Percentiles rank a stretch among this genome's conserved stretches.
Evolutionary conservation across 306 rosid species (phyloP).

Genomic region (Rosa persica): DNA sequence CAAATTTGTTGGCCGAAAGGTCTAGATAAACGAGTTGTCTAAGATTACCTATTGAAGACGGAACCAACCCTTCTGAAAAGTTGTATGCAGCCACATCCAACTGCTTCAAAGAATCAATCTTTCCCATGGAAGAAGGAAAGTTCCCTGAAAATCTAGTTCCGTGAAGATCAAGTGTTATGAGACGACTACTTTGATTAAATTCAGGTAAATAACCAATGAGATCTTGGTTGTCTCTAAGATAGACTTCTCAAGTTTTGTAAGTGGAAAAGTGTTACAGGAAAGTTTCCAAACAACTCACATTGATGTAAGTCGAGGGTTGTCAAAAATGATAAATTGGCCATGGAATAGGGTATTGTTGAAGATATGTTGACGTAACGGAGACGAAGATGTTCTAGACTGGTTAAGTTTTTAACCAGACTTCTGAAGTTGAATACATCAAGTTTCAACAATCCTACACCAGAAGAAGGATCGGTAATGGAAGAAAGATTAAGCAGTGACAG

Average conservation of each 20-base stretch:
- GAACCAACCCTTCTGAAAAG: not conserved
- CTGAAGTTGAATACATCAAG: not conserved
- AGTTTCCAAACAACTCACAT: no score
- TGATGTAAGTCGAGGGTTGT: no score
- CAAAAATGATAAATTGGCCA: no score
- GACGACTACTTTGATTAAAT: not conserved
- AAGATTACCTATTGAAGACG: not conserved
- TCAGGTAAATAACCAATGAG: slow-evolving; percentile 14
- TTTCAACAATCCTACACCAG: not conserved
- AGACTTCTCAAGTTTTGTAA: no score
- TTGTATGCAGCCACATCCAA: not conserved
- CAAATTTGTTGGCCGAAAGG: not conserved
- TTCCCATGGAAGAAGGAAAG: not conserved
- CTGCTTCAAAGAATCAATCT: not conserved
- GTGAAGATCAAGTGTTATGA: not conserved
- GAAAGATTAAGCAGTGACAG: no score
- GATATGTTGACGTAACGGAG: no score
- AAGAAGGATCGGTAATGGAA: no score
- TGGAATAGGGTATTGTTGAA: no score
- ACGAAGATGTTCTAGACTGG: no score
- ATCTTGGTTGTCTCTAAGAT: no score
- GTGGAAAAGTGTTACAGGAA: no score
- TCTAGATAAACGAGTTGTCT: not conserved
- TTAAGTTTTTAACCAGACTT: slow-evolving; percentile 4
- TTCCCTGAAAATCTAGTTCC: not conserved